Percentiles rank a stretch among this genome's conserved stretches.
These are phyloP conservation scores for Fremontodendron californicum DNA, from an alignment of 345 rosid species.

Conservation along the genomic window DNA sequence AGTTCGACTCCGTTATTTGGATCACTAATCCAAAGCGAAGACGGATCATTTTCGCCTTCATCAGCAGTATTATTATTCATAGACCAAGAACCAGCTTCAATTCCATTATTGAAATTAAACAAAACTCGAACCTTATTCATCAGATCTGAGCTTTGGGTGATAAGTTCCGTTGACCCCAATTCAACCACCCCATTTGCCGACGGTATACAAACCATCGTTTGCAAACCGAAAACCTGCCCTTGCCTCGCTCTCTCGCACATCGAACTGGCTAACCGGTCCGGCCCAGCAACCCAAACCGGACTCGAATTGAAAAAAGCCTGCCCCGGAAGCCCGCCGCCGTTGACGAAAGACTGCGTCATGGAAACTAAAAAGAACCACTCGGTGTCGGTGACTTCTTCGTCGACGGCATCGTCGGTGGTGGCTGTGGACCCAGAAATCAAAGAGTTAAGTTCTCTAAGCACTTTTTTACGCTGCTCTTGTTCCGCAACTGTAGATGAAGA, in stretches of 20 bases:
- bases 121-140: slow-evolving; percentile 57
- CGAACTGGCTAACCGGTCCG: slow-evolving; percentile 52
- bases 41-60: slow-evolving; percentile 83
- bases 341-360: slow-evolving; percentile 77
- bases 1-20: slow-evolving; percentile 42
- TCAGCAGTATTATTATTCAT: slow-evolving; percentile 37
- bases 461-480: slow-evolving; percentile 77
- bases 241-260: slow-evolving; percentile 70
- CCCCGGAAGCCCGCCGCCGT: slow-evolving; percentile 68
- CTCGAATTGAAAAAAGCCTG: slow-evolving; percentile 51
- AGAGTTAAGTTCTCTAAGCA: slow-evolving; percentile 79
- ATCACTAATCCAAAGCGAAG: slow-evolving; percentile 70
- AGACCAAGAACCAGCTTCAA: slow-evolving; percentile 57
- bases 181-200: slow-evolving; percentile 78
- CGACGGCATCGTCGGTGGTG: slow-evolving; percentile 54
- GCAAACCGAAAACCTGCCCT: slow-evolving; percentile 71
- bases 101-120: slow-evolving; percentile 53
- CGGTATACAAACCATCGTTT: slow-evolving; percentile 78
- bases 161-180: slow-evolving; percentile 73
- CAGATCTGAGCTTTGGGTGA: slow-evolving; percentile 69
- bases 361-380: slow-evolving; percentile 97
- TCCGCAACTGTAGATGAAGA: slow-evolving; percentile 41
- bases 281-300: slow-evolving; percentile 67
- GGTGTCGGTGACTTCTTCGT: slow-evolving; percentile 89
- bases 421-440: slow-evolving; percentile 61